Evolutionary conservation across 2,329 filamentous ascomycete species (phyloP).

Genomic region (Thielaviopsis euricoi): DNA sequence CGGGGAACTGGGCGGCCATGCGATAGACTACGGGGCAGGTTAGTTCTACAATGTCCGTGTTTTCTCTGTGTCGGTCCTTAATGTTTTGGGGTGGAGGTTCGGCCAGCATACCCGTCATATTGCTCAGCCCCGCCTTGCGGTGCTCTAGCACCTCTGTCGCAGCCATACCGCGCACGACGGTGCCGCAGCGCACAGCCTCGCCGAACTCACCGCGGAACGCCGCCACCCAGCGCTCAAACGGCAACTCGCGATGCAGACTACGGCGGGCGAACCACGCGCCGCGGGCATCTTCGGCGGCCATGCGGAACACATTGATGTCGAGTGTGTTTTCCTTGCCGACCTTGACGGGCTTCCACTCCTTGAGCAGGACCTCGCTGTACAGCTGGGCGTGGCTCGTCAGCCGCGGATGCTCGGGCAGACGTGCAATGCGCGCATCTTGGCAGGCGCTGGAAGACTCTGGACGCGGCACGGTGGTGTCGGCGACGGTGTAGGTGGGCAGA

Average conservation of each 20-base stretch:
- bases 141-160: constrained; percentile 60
- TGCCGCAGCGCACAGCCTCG: constrained; percentile 48
- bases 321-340: constrained; percentile 56
- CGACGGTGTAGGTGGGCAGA: constrained; percentile 24
- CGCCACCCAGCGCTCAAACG: constrained; percentile 61
- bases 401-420: constrained; percentile 7
- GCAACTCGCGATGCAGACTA: constrained; percentile 64
- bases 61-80: no score
- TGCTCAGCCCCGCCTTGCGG: constrained; percentile 21
- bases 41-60: not conserved
- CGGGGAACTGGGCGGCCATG: constrained; percentile 77
- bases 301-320: constrained; percentile 63
- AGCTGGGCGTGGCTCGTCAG: constrained; percentile 13
- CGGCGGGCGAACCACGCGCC: constrained; percentile 81
- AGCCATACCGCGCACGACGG: constrained; percentile 70
- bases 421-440: constrained; percentile 15
- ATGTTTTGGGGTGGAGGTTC: not conserved
- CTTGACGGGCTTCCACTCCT: constrained; percentile 79
- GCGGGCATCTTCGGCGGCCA: constrained; percentile 60
- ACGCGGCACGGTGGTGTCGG: no score
- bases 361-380: constrained; percentile 41
- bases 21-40: constrained; percentile 47
- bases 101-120: constrained; percentile 2
- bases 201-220: constrained; percentile 68
- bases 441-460: constrained; percentile 37